These are phyloP conservation scores for Russula olivacea DNA, from an alignment of 768 basidiomycete species.

Conservation along the genomic window DNA sequence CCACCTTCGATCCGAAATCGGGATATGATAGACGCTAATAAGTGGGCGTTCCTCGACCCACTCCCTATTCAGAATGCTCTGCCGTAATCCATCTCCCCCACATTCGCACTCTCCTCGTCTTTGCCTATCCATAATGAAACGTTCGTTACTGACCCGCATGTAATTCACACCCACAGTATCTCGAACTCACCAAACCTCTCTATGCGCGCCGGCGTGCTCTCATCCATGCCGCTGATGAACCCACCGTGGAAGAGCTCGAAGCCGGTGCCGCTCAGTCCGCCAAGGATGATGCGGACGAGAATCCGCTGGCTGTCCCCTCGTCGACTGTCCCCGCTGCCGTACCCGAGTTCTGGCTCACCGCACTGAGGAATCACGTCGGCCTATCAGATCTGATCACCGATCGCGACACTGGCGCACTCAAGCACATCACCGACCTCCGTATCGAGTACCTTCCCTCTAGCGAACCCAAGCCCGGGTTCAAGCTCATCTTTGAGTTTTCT, in stretches of 20 bases:
- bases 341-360: conserved; percentile 98
- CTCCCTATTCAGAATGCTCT: not conserved
- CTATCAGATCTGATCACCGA: conserved; percentile 89
- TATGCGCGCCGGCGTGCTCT: conserved; percentile 84
- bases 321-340: conserved; percentile 46
- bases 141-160: conserved; percentile 4
- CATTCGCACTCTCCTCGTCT: not conserved
- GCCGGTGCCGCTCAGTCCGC: conserved; percentile 66
- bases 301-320: conserved; percentile 38
- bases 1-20: conserved; percentile 14
- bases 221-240: conserved; percentile 67
- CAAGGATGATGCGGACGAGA: conserved; percentile 72
- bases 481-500: conserved; percentile 74
- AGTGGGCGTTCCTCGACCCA: not conserved
- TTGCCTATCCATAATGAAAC: not conserved
- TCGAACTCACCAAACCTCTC: conserved; percentile 70
- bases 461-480: conserved; percentile 83
- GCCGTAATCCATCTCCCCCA: conserved; percentile 13
- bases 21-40: conserved; percentile 4
- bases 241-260: conserved; percentile 76
- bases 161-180: conserved; percentile 46
- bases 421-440: conserved; percentile 71
- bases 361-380: conserved; percentile 84
- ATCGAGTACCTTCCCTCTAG: conserved; percentile 66
- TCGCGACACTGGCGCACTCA: conserved; percentile 82